Evolutionary conservation across 2,329 filamentous ascomycete genomes (phyloP).

Genomic region (Aureobasidium sp.): DNA sequence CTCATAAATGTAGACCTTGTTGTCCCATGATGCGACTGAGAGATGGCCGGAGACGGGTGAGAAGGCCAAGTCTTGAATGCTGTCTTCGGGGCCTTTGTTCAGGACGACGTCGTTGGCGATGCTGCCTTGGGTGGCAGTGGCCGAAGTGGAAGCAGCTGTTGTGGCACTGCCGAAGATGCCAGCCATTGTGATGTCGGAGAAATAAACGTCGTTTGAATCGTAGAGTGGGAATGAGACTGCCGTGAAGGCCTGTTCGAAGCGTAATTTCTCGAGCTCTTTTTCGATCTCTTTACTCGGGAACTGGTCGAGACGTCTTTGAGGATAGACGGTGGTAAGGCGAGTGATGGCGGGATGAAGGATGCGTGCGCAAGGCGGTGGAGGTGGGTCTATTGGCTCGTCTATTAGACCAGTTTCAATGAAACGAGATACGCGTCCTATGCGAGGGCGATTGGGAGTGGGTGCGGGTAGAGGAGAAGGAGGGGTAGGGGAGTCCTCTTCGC

Average conservation of each 20-base stretch:
- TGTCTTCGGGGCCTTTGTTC: constrained; percentile 71
- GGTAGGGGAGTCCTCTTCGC: not conserved
- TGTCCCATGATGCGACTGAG: constrained; percentile 91
- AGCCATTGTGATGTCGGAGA: constrained; percentile 45
- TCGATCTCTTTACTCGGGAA: not conserved
- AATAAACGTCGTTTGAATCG: not conserved
- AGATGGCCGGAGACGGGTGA: constrained; percentile 70
- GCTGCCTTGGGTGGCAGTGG: constrained; percentile 74
- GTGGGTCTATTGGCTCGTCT: not conserved
- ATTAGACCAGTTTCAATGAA: not conserved
- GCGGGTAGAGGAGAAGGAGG: not conserved
- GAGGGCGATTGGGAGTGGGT: not conserved
- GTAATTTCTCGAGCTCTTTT: not conserved
- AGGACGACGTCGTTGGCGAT: constrained; percentile 82
- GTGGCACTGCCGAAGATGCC: constrained; percentile 47
- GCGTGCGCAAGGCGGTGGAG: not conserved
- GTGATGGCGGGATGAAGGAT: not conserved
- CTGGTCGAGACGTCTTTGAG: not conserved
- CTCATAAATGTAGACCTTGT: constrained; percentile 95
- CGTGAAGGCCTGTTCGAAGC: not conserved
- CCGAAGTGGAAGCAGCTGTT: constrained; percentile 41
- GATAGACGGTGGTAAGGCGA: not conserved
- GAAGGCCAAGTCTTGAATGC: constrained; percentile 80
- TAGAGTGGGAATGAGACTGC: not conserved
- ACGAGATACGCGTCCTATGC: not conserved